Evolutionary conservation across 805 yeast genomes (phyloP), one percentile per base, ranked within the genome.

Genomic region (Lipomyces lipofer): DNA sequence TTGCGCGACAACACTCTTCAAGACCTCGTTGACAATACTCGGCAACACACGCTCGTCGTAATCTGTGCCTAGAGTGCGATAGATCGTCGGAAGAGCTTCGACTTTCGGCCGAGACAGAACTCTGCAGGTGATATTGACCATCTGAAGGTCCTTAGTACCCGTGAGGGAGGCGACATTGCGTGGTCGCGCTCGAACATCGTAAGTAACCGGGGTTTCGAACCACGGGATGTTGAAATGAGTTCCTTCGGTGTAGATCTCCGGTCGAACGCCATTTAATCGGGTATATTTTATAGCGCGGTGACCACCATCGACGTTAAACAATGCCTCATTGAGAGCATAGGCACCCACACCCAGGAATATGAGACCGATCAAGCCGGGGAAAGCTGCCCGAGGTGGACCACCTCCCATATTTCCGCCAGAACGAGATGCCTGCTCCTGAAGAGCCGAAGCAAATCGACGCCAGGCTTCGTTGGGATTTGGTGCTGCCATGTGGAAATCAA

Each of bases 101-200:
- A 89, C 79, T 53, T 86, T 85, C 0, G 99, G 99, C 70, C 91
- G 84, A 52, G 95, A 86, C 65, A 94, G 80, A 24, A 94, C 99
- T 76, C 99, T 85, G 73, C 99, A 94, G n/a, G 98, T 92, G 68
- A 94, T 92, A 72, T 90, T 94, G 47, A 94, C 99, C 99, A 94
- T 94, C 76, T 94, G 99, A 69, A 94, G 79, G 74, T 94, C 99
- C 75, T 94, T 94, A 21, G 99, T 94, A 63, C 99, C 99, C 1
- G 99, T 94, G 66, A 95, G 79, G 24, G 97, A 88, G 12, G 97
- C 88, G 58, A 94, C 95, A 64, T 90, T 90, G 73, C 97, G 84
- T 56, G 99, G 99, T 70, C 89, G 92, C 44, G 99, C 97, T 67
- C 99, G 83, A 56, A 94, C 96, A 69, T 94, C 98, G 72, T 86